Base-by-base conservation (phyloP, 306 rosid genomes). In the Cucumis hystrix region DNA sequence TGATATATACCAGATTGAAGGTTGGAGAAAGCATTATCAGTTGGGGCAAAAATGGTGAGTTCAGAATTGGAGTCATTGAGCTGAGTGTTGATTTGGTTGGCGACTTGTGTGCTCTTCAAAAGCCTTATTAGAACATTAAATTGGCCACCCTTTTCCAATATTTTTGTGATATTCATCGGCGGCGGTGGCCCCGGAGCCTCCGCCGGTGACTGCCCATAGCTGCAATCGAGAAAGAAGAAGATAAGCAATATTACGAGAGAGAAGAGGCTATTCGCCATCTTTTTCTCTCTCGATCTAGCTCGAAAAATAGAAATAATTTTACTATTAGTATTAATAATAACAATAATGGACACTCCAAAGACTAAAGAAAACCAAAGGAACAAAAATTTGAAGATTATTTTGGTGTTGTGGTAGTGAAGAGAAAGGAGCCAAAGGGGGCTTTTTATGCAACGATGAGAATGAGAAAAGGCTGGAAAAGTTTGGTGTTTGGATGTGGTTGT, bases 41-140 rank as follows among this genome's bases (percentile, higher is more conserved):
- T 82, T 0, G 89, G 91, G 2, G 92, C 92, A n/a, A 91, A 86
- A 0, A 91, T 5, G 77, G 97, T 89, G 45, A 87, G 12, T 12
- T 89, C 91, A 6, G 83, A 83, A 74, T 88, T 86, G 58, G 97
- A 76, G 21, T 77, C 80, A 9, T 85, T 78, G 33, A 91, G 89
- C 73, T 87, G 89, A 37, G 84, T 75, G 80, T 91, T 84, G n/a
- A 91, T 82, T 74, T 88, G 97, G 80, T 78, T 83, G 17, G 79
- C 65, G 0, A 87, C 93, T 81, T 91, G 87, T 15, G 96, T 89
- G 25, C 84, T 83, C 55, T 79, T 87, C 1, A 91, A 80, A 20
- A 91, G 90, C 39, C 91, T 91, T 78, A 91, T 86, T 23, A 91
- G 74, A 10, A 86, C 79, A 20, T 87, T 85, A 85, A 83, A 91